Percentiles rank a stretch among this genome's conserved stretches.
These are phyloP conservation scores for Blastobotrys arbuscula DNA, from an alignment of 1,139 yeast species.

Conservation along the genomic window DNA sequence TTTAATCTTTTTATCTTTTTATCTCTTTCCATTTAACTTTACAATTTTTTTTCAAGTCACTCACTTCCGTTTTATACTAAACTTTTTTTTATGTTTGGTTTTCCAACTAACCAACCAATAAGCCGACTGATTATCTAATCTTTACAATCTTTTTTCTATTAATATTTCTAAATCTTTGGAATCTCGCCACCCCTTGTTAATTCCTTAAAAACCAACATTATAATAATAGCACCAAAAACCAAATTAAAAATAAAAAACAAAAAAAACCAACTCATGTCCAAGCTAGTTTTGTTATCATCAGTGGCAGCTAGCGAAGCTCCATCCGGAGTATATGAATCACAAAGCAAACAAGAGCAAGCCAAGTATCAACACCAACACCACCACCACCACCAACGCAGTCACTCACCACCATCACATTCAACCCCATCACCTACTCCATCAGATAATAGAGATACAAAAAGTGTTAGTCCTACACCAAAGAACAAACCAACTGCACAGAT, in stretches of 20 bases:
- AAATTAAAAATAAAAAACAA: background rate
- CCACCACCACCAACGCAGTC: background rate
- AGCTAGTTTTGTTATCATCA: conserved; percentile 23
- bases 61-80: too few relatives aligned
- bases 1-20: too few relatives aligned
- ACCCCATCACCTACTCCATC: background rate
- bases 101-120: too few relatives aligned
- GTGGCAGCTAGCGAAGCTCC: conserved; percentile 19
- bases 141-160: background rate
- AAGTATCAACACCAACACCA: conserved; percentile 1
- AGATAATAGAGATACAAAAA: background rate
- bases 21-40: too few relatives aligned
- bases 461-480: background rate
- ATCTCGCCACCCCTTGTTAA: background rate
- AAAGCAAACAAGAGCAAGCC: background rate
- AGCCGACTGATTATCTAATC: background rate
- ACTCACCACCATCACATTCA: background rate
- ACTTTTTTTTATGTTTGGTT: too few relatives aligned
- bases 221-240: background rate
- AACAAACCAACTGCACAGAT: conserved; percentile 35
- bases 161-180: background rate
- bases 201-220: background rate
- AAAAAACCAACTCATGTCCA: conserved; percentile 17
- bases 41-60: too few relatives aligned
- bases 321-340: background rate